Base-by-base conservation (phyloP, 148 eudicot species). In the Camellia lanceoleosa region DNA sequence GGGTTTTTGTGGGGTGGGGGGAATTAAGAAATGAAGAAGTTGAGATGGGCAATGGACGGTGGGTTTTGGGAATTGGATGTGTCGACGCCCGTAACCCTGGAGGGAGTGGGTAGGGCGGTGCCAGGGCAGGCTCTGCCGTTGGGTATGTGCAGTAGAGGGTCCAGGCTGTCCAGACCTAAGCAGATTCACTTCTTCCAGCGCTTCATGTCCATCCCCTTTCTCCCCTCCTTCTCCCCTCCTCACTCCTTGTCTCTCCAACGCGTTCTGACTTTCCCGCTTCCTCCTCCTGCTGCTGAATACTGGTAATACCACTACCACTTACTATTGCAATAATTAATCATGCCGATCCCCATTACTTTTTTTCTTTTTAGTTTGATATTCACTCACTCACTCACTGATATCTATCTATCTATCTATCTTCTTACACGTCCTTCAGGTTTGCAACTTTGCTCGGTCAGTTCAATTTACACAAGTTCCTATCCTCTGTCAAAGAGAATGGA, bases 1-100 rank as follows among this genome's bases (percentile, higher is more conserved):
- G 23, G 23, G 23, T 23, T 23, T 23, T 23, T 23, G 23, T 23
- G 38, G 60, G 23, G 23, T n/a, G 23, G 0, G 0, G 46, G n/a
- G 19, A 14, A 41, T 30, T 30, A 30, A 54, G 63, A 46, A 64
- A 92, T 95, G 98, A 90, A 87, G 88, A 87, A 88, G 73, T 63
- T 95, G 61, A 82, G 98, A 83, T 93, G 95, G 94, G 95, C 83
- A 15, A 90, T 85, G 90, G 98, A 95, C 12, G 89, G 88, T 5
- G 93, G 80, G 0, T 89, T 83, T 63, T 93, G 94, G 94, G 98
- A 93, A 20, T 63, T 89, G 64, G 98, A 95, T 73, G 12, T 93
- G 18, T 95, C 98, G 3, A 95, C 97, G 41, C 90, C 98, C 30
- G 41, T 58, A 23, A 91, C 98, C 62, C 74, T 95, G 18, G 88